Conservation (phyloP, 1,284 basidiomycete genomes). For the Spongispora temasekensis region DNA sequence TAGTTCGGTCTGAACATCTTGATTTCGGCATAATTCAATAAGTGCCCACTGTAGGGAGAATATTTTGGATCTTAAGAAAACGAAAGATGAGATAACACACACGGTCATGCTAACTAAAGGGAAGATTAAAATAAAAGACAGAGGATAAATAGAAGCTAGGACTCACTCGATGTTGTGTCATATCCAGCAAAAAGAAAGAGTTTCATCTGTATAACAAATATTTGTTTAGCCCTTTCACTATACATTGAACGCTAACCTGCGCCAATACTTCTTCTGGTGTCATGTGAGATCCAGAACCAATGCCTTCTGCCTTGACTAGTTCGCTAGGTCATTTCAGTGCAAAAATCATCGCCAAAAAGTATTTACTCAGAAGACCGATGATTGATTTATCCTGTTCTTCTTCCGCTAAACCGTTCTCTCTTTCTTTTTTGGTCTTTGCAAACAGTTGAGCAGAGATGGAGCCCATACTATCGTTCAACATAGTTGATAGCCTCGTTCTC, state of each 20-base stretch:
- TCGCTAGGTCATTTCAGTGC: background rate
- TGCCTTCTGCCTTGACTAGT: slow-evolving; percentile 53
- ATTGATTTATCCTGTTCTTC: slow-evolving; percentile 47
- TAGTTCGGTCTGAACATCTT: slow-evolving; percentile 40
- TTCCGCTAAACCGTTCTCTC: slow-evolving; percentile 27
- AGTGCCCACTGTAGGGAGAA: slow-evolving; percentile 22
- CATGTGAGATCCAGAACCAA: slow-evolving; percentile 31
- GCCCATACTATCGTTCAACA: slow-evolving; percentile 41
- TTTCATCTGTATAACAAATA: slow-evolving; percentile 18
- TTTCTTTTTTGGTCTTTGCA: slow-evolving; percentile 44
- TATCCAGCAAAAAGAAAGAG: slow-evolving; percentile 44
- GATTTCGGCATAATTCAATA: slow-evolving; percentile 20
- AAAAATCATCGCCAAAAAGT: background rate
- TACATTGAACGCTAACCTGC: slow-evolving; percentile 35
- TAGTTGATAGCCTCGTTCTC: slow-evolving; percentile 36
- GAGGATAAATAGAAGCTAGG: background rate
- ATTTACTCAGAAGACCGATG: slow-evolving; percentile 54
- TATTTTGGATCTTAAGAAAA: background rate
- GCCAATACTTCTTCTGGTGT: slow-evolving; percentile 61
- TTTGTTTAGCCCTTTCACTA: background rate
- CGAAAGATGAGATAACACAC: background rate
- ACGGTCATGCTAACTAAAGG: slow-evolving; percentile 22
- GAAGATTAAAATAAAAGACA: background rate
- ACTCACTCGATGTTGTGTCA: slow-evolving; percentile 46
- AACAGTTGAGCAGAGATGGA: slow-evolving; percentile 50